These are phyloP conservation scores for Gossypium mustelinum DNA, from an alignment of 345 rosid genomes.

Conservation along the genomic window DNA sequence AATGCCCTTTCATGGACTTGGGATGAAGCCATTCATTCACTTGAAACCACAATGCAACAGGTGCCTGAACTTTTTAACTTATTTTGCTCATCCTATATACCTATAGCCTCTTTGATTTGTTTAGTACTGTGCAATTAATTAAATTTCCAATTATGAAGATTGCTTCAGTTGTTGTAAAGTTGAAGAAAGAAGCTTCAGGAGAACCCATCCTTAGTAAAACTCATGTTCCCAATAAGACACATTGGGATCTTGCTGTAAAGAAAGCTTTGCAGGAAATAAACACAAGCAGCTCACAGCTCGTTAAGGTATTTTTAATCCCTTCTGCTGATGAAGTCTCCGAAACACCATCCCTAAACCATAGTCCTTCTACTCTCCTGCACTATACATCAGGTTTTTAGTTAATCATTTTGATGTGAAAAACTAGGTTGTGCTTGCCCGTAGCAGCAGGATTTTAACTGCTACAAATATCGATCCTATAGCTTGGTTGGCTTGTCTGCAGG, in stretches of 20 bases:
- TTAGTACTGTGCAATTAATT: neutral
- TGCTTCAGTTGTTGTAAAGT: conserved; percentile 42
- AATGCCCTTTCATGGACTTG: conserved; percentile 57
- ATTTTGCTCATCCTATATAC: neutral
- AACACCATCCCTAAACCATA: neutral
- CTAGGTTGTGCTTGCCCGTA: conserved; percentile 88
- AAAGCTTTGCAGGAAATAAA: conserved; percentile 63
- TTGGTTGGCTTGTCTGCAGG: conserved; percentile 86
- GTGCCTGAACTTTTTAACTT: conserved; percentile 20
- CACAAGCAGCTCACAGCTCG: conserved; percentile 43
- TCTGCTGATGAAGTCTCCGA: neutral
- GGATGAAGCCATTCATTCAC: conserved; percentile 45
- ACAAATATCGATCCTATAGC: conserved; percentile 66
- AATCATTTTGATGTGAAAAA: conserved; percentile 20
- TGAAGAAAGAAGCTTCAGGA: conserved; percentile 39
- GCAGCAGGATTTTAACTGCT: conserved; percentile 64
- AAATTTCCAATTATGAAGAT: conserved; percentile 33
- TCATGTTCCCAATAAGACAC: conserved; percentile 50
- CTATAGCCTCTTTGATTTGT: neutral
- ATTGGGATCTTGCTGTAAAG: conserved; percentile 59
- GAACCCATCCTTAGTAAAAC: conserved; percentile 53
- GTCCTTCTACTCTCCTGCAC: neutral
- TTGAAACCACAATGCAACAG: conserved; percentile 48
- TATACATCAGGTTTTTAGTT: neutral
- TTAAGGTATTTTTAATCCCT: conserved; percentile 42